A percentile compares a stretch with the other conserved stretches of the same genome.
Conservation (phyloP, 306 rosid species). For the Medicago ruthenica region DNA sequence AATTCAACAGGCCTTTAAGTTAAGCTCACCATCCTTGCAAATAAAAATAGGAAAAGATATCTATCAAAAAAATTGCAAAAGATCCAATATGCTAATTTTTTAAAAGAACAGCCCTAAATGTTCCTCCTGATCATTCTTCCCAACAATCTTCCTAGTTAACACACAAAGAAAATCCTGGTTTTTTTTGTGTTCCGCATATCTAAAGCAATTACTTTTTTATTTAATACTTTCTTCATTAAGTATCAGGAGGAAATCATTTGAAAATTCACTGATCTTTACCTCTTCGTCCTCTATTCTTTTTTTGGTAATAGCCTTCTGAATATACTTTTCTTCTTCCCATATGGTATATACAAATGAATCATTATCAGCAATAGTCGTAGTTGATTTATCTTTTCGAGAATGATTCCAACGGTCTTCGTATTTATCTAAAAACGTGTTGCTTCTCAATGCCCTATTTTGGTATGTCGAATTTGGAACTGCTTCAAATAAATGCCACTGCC, state of each 20-base stretch:
- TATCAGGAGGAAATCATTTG: background rate
- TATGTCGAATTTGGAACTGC: constrained; percentile 59
- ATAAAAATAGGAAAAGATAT: too few relatives aligned
- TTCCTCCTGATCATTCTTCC: constrained; percentile 1
- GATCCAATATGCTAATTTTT: background rate
- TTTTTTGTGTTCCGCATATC: background rate
- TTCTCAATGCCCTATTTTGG: constrained; percentile 54
- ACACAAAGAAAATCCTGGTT: background rate
- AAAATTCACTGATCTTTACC: constrained; percentile 58
- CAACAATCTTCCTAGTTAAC: background rate
- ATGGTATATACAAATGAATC: constrained; percentile 74
- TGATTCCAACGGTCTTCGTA: constrained; percentile 72
- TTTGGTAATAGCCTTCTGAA: constrained; percentile 55
- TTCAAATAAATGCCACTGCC: constrained; percentile 87
- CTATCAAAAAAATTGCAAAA: background rate
- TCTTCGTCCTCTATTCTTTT: constrained; percentile 86
- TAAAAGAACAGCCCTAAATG: background rate
- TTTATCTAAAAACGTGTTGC: constrained; percentile 65
- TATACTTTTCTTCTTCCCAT: constrained; percentile 87
- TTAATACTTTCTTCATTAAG: background rate
- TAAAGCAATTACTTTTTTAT: constrained; percentile 6
- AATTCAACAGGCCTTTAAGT: too few relatives aligned
- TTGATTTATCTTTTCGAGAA: constrained; percentile 53
- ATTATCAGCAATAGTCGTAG: constrained; percentile 42
- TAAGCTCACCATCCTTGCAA: too few relatives aligned